Conservation (phyloP, 2,329 filamentous ascomycete species). For the Colletotrichum sp. region DNA sequence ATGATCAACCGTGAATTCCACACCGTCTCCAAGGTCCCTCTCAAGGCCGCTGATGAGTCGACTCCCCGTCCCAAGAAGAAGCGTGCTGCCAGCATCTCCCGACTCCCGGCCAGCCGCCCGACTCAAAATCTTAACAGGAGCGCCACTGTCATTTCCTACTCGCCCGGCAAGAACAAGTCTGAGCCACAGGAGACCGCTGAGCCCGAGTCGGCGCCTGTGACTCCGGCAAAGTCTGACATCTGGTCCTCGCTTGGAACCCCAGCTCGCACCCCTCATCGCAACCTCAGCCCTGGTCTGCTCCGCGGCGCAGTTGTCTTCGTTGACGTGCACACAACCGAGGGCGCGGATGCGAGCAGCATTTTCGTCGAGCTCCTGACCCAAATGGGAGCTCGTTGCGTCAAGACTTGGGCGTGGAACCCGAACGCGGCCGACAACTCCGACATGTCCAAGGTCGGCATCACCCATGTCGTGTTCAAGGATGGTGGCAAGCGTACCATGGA, state of each 20-base stretch:
- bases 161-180: slow-evolving; percentile 49
- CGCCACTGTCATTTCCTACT: slow-evolving; percentile 59
- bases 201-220: slow-evolving; percentile 39
- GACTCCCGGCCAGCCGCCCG: slow-evolving; percentile 48
- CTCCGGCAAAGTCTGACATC: slow-evolving; percentile 52
- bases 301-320: slow-evolving; percentile 80
- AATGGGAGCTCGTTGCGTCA: slow-evolving; percentile 83
- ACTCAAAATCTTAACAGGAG: slow-evolving; percentile 46
- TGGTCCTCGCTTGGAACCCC: slow-evolving; percentile 64
- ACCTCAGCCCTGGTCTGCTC: slow-evolving; percentile 60
- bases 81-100: slow-evolving; percentile 56
- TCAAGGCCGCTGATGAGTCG: slow-evolving; percentile 70
- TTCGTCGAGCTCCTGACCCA: slow-evolving; percentile 80
- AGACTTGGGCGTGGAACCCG: slow-evolving; percentile 77
- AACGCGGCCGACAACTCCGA: slow-evolving; percentile 35
- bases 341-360: slow-evolving; percentile 79
- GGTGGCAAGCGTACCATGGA: slow-evolving; percentile 81
- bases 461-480: slow-evolving; percentile 90
- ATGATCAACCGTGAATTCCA: slow-evolving; percentile 62
- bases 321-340: slow-evolving; percentile 83
- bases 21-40: slow-evolving; percentile 78
- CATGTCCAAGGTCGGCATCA: slow-evolving; percentile 71
- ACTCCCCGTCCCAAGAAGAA: slow-evolving; percentile 53
- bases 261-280: slow-evolving; percentile 58
- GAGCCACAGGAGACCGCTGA: slow-evolving; percentile 28